Evolutionary conservation across 176 grass and related monocot genomes (phyloP).

Genomic region (Eragrostis nindensis): DNA sequence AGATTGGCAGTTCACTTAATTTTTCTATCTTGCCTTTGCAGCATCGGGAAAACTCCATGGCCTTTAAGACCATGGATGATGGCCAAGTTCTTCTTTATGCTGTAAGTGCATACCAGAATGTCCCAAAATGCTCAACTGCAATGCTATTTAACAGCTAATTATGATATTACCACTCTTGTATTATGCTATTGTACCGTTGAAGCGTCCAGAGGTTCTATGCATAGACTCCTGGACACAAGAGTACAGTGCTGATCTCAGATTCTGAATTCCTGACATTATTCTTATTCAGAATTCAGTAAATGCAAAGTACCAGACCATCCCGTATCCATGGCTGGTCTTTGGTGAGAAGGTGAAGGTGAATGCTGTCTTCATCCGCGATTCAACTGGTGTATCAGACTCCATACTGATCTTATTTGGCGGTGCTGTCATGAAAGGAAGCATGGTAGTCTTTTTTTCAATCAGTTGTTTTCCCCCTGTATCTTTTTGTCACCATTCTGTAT

Average conservation of each 20-base stretch:
- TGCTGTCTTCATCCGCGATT: slow-evolving; percentile 91
- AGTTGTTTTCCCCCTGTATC: slow-evolving; percentile 30
- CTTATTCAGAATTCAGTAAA: slow-evolving; percentile 84
- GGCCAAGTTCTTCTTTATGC: slow-evolving; percentile 96
- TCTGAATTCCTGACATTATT: slow-evolving; percentile 24
- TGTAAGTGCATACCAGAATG: slow-evolving; percentile 55
- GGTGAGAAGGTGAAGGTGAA: slow-evolving; percentile 97
- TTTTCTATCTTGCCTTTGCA: slow-evolving; percentile 51
- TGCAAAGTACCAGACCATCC: slow-evolving; percentile 91
- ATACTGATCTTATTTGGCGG: slow-evolving; percentile 93
- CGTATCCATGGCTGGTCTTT: slow-evolving; percentile 95
- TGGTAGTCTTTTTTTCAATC: slow-evolving; percentile 47
- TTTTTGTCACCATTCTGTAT: slow-evolving; percentile 11
- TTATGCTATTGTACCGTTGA: background rate
- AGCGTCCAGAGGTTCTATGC: background rate
- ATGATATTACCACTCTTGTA: background rate
- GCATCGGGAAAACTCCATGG: slow-evolving; percentile 95
- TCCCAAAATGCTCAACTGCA: slow-evolving; percentile 2
- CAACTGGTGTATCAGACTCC: slow-evolving; percentile 89
- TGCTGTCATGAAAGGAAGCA: slow-evolving; percentile 62
- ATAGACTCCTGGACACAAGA: background rate
- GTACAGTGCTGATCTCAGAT: background rate
- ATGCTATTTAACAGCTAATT: background rate
- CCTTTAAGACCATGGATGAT: slow-evolving; percentile 99
- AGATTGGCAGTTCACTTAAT: slow-evolving; percentile 11